A percentile compares a stretch with the other conserved stretches of the same genome.
phyloP scores from a whole-genome alignment of 768 basidiomycete species.

The Cystoderma amianthinum region DNA sequence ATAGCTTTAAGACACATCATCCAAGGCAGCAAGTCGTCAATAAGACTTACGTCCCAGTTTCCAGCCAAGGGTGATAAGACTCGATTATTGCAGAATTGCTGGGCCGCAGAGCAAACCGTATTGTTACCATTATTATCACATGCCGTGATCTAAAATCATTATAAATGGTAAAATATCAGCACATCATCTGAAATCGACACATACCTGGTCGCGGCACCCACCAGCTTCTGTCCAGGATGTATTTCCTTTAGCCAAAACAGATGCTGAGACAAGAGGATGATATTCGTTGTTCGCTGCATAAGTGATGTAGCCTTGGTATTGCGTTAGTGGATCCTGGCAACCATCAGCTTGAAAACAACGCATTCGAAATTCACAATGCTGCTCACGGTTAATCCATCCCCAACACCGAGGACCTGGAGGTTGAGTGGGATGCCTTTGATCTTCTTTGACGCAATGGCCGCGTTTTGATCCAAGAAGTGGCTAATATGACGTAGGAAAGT shows the following conservation, averaged over 20 bases:
- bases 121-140: constrained; percentile 45
- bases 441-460: constrained; percentile 40
- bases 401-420: constrained; percentile 56
- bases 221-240: constrained; percentile 29
- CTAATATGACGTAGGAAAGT: too few species aligned
- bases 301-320: constrained; percentile 52
- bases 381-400: constrained; percentile 53
- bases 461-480: constrained; percentile 54
- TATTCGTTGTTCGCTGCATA: constrained; percentile 55
- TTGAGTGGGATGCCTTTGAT: constrained; percentile 43
- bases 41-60: constrained; percentile 38
- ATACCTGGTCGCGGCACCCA: constrained; percentile 47
- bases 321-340: constrained; percentile 31
- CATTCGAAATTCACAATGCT: background rate
- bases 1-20: background rate
- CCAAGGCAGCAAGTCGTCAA: background rate
- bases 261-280: constrained; percentile 40
- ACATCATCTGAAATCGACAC: background rate
- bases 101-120: constrained; percentile 47
- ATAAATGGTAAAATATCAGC: background rate
- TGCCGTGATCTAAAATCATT: constrained; percentile 32
- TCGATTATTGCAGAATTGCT: constrained; percentile 50
- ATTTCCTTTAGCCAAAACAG: constrained; percentile 34
- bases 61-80: constrained; percentile 49
- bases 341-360: background rate